These are phyloP conservation scores for Serpula lacrymans DNA, from an alignment of 768 basidiomycete genomes.

Conservation along the genomic window DNA sequence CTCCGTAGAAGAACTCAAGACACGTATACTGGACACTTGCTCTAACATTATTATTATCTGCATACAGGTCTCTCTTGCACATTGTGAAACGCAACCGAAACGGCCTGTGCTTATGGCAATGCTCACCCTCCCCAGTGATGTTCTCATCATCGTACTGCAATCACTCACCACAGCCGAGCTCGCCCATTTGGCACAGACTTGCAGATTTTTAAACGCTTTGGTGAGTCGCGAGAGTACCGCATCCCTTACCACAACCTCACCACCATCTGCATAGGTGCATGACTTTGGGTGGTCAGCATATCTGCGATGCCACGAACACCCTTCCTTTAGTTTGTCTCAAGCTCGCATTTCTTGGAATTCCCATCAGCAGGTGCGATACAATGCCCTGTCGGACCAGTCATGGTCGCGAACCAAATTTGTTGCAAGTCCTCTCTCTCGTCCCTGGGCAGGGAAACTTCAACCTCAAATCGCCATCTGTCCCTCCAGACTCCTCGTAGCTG, in stretches of 20 bases:
- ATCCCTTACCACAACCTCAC: conserved; percentile 1
- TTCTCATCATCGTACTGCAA: conserved; percentile 52
- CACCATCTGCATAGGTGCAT: conserved; percentile 41
- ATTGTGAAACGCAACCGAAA: no score
- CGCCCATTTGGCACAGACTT: conserved; percentile 24
- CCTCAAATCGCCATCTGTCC: conserved; percentile 54
- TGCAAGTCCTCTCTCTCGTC: conserved; percentile 59
- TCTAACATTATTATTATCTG: no score
- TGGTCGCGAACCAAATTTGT: conserved; percentile 54
- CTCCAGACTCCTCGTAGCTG: conserved; percentile 57
- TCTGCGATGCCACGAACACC: conserved; percentile 47
- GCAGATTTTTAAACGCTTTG: conserved; percentile 29
- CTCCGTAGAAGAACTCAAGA: no score
- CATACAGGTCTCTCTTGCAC: no score
- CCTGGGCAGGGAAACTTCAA: conserved; percentile 55
- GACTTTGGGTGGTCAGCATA: conserved; percentile 59
- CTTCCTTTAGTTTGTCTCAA: conserved; percentile 48
- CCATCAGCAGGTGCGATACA: conserved; percentile 43
- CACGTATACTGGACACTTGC: no score
- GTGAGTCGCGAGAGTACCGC: conserved; percentile 34
- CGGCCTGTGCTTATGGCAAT: background rate
- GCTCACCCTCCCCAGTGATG: conserved; percentile 45
- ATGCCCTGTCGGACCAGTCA: conserved; percentile 47
- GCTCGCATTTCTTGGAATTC: conserved; percentile 44
- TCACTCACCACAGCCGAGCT: conserved; percentile 43